phyloP scores from a whole-genome alignment of 2,329 filamentous ascomycete species.

The Phaeosphaeriaceae sp. region DNA sequence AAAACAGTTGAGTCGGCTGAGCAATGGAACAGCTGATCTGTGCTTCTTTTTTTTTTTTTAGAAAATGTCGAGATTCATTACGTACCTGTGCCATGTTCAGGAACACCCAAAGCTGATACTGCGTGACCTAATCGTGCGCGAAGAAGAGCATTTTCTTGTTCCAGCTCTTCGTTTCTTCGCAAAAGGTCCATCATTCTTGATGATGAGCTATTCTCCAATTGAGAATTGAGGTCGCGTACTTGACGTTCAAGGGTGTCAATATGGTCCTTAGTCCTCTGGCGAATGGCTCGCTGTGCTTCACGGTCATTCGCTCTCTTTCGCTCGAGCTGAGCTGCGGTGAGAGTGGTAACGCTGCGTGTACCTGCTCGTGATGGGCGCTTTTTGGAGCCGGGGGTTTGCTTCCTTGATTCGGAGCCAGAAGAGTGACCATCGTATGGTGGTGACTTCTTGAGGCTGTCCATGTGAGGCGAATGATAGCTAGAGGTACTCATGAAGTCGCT shows the following conservation, averaged over 20 bases:
- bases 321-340: constrained; percentile 64
- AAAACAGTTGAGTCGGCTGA: no score
- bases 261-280: constrained; percentile 64
- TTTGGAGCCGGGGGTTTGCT: constrained; percentile 48
- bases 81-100: constrained; percentile 47
- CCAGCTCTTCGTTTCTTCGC: constrained; percentile 60
- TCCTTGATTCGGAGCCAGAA: constrained; percentile 48
- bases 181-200: constrained; percentile 59
- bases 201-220: constrained; percentile 53
- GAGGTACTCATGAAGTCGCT: constrained; percentile 48
- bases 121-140: constrained; percentile 57
- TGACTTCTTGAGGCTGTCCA: constrained; percentile 45
- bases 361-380: constrained; percentile 61
- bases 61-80: constrained; percentile 25
- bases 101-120: constrained; percentile 47
- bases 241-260: constrained; percentile 64
- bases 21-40: constrained; percentile 35
- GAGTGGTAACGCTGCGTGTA: constrained; percentile 62
- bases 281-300: constrained; percentile 65
- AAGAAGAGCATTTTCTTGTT: constrained; percentile 61
- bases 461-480: constrained; percentile 42
- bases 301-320: constrained; percentile 66
- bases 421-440: constrained; percentile 48
- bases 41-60: no score
- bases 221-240: constrained; percentile 59